Evolutionary conservation across 2,329 filamentous ascomycete genomes (phyloP), one percentile per base, ranked within the genome.

Genomic region (Fusarium burgessii): DNA sequence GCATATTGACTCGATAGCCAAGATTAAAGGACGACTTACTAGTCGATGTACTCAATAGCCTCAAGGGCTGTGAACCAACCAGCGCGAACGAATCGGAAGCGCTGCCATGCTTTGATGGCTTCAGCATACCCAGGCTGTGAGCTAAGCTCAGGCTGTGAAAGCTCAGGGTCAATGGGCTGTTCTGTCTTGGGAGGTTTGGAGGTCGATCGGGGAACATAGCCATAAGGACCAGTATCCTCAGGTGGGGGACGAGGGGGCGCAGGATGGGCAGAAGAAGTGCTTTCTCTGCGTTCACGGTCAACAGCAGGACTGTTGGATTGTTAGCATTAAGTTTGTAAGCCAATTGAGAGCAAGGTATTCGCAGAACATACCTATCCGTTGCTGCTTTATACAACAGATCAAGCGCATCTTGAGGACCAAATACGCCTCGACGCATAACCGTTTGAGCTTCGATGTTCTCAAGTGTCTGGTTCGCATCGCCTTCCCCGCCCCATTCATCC

Each of bases 21-120:
- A 29, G 3, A 7, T 25, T 13, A 14, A 36, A n/a, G 6, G 10
- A 27, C 6, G 18, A 32, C 89, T 77, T 86, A 93, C 91, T 98
- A 98, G 78, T 95, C 91, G 70, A 99, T 93, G 77, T 98, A 98
- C 45, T 92, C 91, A 80, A 98, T 95, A 25, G 94, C 95, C 81
- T 99, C 96, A 72, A 93, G 90, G 1, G 95, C 93, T 0, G 94
- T 97, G 79, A 99, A 96, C 95, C 95, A 98, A 13, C 96, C 96
- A 12, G 94, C 94, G 58, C 94, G 91, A n/a, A 98, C 95, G 78
- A 98, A 98, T 45, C 95, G 91, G 79, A 98, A 95, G 70, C 94
- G 87, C 4, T 91, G 90, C 96, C 96, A 99, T n/a, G 94, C 92
- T 76, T 90, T 91, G 65, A 97, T 83, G 1, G 95, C 95, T 62